Conservation (phyloP, 1,139 yeast species). For the Geotrichum europaeum region DNA sequence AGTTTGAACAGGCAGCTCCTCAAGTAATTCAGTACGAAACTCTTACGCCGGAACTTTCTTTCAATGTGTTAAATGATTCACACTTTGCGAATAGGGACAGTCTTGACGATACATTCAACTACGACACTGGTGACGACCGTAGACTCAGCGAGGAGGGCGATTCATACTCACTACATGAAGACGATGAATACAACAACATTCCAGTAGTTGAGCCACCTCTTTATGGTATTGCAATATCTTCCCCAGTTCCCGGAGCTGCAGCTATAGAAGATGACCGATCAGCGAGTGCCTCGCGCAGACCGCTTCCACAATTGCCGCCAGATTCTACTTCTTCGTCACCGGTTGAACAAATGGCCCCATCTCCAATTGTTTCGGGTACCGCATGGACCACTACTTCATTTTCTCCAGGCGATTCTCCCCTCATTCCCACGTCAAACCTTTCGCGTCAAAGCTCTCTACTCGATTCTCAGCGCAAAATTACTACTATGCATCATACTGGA, state of each 20-base stretch:
- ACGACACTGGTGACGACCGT: conserved; percentile 19
- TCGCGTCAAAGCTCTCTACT: conserved; percentile 27
- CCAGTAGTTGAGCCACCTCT: conserved; percentile 23
- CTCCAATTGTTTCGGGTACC: conserved; percentile 7
- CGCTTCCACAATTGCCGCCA: conserved; percentile 15
- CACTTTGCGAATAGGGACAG: conserved; percentile 21
- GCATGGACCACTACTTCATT: conserved; percentile 7
- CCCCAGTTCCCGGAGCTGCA: conserved; percentile 16
- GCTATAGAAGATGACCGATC: not conserved
- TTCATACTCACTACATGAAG: conserved; percentile 27
- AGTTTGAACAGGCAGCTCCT: conserved; percentile 32
- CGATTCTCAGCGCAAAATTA: conserved; percentile 32
- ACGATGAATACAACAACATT: conserved; percentile 25
- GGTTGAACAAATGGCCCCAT: not conserved
- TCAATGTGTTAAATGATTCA: conserved; percentile 23
- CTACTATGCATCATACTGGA: conserved; percentile 25
- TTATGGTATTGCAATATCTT: conserved; percentile 28
- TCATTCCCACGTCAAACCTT: not conserved
- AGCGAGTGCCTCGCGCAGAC: conserved; percentile 7
- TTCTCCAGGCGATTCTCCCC: not conserved
- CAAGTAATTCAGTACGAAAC: conserved; percentile 42
- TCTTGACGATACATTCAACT: conserved; percentile 24
- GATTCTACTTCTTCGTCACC: not conserved
- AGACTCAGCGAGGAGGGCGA: conserved; percentile 20
- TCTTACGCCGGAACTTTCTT: conserved; percentile 37